These are phyloP conservation scores for Sequoiadendron giganteum DNA, from an alignment of 75 land plant species.

Conservation along the genomic window DNA sequence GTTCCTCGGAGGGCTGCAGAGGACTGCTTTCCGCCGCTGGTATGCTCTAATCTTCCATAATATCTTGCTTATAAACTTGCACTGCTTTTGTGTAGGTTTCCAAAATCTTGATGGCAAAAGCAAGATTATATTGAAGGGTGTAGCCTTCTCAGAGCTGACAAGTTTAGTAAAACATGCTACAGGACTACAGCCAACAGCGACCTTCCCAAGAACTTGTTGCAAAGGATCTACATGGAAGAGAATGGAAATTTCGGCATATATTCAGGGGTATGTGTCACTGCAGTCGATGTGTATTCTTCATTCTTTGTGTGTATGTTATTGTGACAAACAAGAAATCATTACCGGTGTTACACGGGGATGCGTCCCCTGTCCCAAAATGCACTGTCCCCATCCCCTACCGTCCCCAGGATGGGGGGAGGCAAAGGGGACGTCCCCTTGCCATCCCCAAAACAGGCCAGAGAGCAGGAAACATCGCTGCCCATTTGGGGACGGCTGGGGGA, in stretches of 20 bases:
- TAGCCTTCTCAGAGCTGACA: not conserved
- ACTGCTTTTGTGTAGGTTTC: not conserved
- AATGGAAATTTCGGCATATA: slow-evolving; percentile 86
- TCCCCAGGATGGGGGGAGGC: no score
- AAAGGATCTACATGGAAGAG: slow-evolving; percentile 76
- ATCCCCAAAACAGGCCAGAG: no score
- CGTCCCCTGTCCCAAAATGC: no score
- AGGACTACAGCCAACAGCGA: slow-evolving; percentile 82
- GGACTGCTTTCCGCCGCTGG: slow-evolving; percentile 88
- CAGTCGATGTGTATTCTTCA: not conserved
- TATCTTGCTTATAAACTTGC: not conserved
- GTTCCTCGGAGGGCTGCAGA: slow-evolving; percentile 94
- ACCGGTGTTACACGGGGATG: no score
- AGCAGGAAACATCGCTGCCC: no score
- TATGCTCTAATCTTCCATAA: slow-evolving; percentile 19
- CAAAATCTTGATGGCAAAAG: not conserved
- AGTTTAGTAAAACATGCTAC: not conserved
- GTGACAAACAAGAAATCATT: not conserved
- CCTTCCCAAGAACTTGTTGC: slow-evolving; percentile 89
- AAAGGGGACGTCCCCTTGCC: no score
- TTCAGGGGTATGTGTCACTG: slow-evolving; percentile 55
- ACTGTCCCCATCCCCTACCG: no score
- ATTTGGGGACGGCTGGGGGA: no score
- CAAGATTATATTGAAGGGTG: not conserved
- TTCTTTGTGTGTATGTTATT: not conserved